A percentile compares a stretch with the other conserved stretches of the same genome.
phyloP scores from a whole-genome alignment of 805 yeast genomes.

The Sugiyamaella mastotermitis region DNA sequence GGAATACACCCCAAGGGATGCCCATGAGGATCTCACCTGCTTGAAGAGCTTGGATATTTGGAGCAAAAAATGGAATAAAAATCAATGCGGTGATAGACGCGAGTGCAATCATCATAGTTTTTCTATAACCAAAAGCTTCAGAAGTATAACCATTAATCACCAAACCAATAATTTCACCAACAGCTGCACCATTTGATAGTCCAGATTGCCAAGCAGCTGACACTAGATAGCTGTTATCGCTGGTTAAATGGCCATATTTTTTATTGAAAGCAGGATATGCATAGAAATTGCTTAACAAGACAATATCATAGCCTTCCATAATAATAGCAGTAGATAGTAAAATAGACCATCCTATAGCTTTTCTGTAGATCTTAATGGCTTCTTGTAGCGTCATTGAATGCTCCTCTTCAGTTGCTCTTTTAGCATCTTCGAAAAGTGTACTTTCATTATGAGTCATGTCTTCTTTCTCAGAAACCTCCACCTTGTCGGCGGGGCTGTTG shows the following conservation, averaged over 20 bases:
- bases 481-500: neutral
- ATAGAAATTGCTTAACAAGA: conserved; percentile 36
- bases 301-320: conserved; percentile 46
- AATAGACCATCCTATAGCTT: conserved; percentile 42
- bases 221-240: conserved; percentile 5
- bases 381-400: conserved; percentile 26
- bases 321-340: conserved; percentile 38
- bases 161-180: conserved; percentile 42
- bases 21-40: conserved; percentile 35
- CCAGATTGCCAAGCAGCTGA: conserved; percentile 23
- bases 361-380: conserved; percentile 34
- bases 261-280: conserved; percentile 39
- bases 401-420: conserved; percentile 19
- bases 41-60: conserved; percentile 30
- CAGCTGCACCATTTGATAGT: conserved; percentile 20
- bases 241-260: conserved; percentile 35
- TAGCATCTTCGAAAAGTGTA: conserved; percentile 23
- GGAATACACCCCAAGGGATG: conserved; percentile 49
- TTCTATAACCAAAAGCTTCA: conserved; percentile 42
- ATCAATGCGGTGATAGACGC: conserved; percentile 32
- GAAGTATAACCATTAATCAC: conserved; percentile 39
- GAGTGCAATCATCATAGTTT: conserved; percentile 35
- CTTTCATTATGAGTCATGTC: neutral
- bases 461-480: neutral
- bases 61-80: conserved; percentile 43